Conservation (phyloP, 495 filamentous ascomycete species). For the Penicillium ucsense region DNA sequence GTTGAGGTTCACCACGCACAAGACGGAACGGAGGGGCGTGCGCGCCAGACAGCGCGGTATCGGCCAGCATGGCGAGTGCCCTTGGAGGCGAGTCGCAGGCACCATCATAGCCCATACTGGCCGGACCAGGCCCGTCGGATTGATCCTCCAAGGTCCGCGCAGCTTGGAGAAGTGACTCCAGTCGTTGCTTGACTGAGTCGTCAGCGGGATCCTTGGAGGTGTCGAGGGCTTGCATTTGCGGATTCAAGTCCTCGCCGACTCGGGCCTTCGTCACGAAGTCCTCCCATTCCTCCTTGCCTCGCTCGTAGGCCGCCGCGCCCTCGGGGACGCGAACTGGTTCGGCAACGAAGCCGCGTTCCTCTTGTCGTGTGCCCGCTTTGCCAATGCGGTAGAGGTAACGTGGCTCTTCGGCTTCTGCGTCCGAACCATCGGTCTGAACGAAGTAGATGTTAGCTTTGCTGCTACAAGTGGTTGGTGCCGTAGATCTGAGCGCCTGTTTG, state of each 20-base stretch:
- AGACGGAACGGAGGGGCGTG: slow-evolving; percentile 17
- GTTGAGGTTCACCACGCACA: slow-evolving; percentile 13
- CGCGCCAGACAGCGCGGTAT: slow-evolving; percentile 21
- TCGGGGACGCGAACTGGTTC: slow-evolving; percentile 24
- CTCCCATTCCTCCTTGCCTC: slow-evolving; percentile 27
- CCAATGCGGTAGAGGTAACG: slow-evolving; percentile 17
- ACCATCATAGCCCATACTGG: not conserved
- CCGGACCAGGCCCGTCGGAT: not conserved
- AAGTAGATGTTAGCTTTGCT: slow-evolving; percentile 3
- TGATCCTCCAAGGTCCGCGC: slow-evolving; percentile 2
- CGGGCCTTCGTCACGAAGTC: slow-evolving; percentile 34
- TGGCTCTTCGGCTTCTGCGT: slow-evolving; percentile 23
- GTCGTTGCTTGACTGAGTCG: not conserved
- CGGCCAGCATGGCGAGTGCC: slow-evolving; percentile 27
- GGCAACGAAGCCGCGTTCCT: slow-evolving; percentile 30
- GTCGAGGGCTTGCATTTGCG: slow-evolving; percentile 31
- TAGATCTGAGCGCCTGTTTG: not conserved
- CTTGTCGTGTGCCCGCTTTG: slow-evolving; percentile 16
- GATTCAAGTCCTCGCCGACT: slow-evolving; percentile 28
- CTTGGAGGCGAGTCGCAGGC: slow-evolving; percentile 4
- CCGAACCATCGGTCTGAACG: slow-evolving; percentile 32
- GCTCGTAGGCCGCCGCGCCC: slow-evolving; percentile 25
- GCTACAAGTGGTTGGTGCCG: not conserved
- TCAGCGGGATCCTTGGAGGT: slow-evolving; percentile 9
- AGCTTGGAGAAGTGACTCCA: slow-evolving; percentile 10